Evolutionary conservation across 2,329 filamentous ascomycete species (phyloP).

Genomic region (Pyrenophora graminea): DNA sequence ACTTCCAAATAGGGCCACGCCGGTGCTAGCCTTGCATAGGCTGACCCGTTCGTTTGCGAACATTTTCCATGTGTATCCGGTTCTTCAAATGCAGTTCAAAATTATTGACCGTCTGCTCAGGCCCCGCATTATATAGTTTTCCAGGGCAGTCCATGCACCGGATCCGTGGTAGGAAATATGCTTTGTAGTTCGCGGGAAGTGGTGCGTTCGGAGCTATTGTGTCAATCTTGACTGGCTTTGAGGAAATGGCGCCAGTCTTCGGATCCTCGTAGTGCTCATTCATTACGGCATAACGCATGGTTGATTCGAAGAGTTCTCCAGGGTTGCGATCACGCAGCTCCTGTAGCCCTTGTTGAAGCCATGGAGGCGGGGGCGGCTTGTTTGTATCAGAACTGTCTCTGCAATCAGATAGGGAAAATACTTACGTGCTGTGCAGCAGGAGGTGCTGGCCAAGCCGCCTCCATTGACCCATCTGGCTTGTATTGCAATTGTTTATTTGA

Average conservation of each 20-base stretch:
- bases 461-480: slow-evolving; percentile 61
- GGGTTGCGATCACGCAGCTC: slow-evolving; percentile 72
- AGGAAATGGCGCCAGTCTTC: slow-evolving; percentile 60
- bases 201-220: slow-evolving; percentile 53
- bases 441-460: slow-evolving; percentile 64
- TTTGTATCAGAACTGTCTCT: slow-evolving; percentile 20
- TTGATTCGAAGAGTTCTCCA: slow-evolving; percentile 81
- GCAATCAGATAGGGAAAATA: neutral
- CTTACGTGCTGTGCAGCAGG: slow-evolving; percentile 68
- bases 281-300: slow-evolving; percentile 88
- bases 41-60: slow-evolving; percentile 39
- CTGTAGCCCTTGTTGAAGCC: slow-evolving; percentile 77
- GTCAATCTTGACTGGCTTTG: slow-evolving; percentile 59
- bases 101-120: slow-evolving; percentile 81
- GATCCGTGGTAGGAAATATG: slow-evolving; percentile 86
- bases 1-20: neutral
- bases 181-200: slow-evolving; percentile 68
- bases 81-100: slow-evolving; percentile 94
- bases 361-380: slow-evolving; percentile 82
- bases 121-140: slow-evolving; percentile 90
- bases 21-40: slow-evolving; percentile 5
- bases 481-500: slow-evolving; percentile 44
- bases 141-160: slow-evolving; percentile 90
- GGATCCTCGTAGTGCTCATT: slow-evolving; percentile 56
- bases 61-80: slow-evolving; percentile 63